Evolutionary conservation across 1,284 basidiomycete genomes (phyloP).

Genomic region (Hemileia vastatrix): DNA sequence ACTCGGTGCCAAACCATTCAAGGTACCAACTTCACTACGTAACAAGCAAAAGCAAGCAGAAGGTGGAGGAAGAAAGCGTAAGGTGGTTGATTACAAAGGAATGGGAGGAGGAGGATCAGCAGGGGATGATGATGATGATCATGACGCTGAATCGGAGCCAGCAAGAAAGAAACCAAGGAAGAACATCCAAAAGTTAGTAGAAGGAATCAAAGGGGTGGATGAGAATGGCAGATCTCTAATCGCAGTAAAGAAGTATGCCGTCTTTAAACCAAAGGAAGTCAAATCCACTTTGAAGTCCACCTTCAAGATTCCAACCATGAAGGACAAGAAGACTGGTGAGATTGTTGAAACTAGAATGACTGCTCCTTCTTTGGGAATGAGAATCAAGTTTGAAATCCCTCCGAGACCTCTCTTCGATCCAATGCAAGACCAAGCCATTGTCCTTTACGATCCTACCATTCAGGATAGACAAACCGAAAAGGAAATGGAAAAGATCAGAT

Average conservation of each 20-base stretch:
- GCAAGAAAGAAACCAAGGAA: slow-evolving; percentile 28
- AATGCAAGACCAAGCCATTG: slow-evolving; percentile 94
- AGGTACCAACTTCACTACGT: slow-evolving; percentile 27
- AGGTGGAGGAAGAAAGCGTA: slow-evolving; percentile 32
- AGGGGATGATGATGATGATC: too few relatives aligned
- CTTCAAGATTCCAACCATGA: slow-evolving; percentile 82
- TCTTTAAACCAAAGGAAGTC: slow-evolving; percentile 25
- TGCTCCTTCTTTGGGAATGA: slow-evolving; percentile 70
- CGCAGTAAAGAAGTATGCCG: too few relatives aligned
- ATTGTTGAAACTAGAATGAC: slow-evolving; percentile 58
- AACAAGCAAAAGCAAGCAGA: slow-evolving; percentile 28
- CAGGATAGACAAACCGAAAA: slow-evolving; percentile 69
- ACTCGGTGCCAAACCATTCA: slow-evolving; percentile 39
- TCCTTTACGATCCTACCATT: slow-evolving; percentile 90
- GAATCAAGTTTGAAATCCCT: slow-evolving; percentile 68
- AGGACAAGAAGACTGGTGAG: slow-evolving; percentile 60
- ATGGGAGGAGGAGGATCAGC: slow-evolving; percentile 34
- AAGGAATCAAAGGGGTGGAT: too few relatives aligned
- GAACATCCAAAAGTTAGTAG: slow-evolving; percentile 21
- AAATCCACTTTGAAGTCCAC: neutral
- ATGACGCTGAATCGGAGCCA: slow-evolving; percentile 32
- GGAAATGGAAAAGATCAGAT: slow-evolving; percentile 17
- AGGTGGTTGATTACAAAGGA: slow-evolving; percentile 37
- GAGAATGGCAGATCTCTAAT: too few relatives aligned
- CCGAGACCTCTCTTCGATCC: slow-evolving; percentile 90